Evolutionary conservation across 208 protist genomes (phyloP), one percentile per base, ranked within the genome.

Genomic region (Leishmania aethiopica): DNA sequence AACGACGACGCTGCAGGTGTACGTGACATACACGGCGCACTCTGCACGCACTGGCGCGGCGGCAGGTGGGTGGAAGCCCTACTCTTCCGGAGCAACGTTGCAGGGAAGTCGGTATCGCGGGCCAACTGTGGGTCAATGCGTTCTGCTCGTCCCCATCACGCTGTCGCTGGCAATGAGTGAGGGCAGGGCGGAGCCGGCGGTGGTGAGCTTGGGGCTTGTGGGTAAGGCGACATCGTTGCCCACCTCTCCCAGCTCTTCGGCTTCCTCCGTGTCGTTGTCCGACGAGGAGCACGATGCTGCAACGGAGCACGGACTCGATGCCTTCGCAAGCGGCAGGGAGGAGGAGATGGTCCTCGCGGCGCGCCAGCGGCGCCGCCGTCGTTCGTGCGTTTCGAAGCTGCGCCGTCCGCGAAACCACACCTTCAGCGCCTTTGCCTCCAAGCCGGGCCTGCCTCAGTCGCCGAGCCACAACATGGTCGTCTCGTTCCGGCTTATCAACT

Each of bases 141-240:
- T 89, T 66, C 83, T 89, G 64, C 87, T 92, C 40, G 82, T 89
- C 17, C 89, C 86, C 60, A 86, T 86, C 79, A 83, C 81, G 37
- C 88, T 89, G 51, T 80, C 80, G 7, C 60, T 86, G 47, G 90
- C 94, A 15, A 81, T 94, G 80, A 97, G 94, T 74, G 92, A 94
- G 74, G 92, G 92, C 19, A 79, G 83, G 1, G 92, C 85, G 55
- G 88, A 90, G 66, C 92, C 92, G 25, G 57, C 79, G 45, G 45
- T 78, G 55, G 81, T 91, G 25, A 85, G 88, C 51, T 72, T 91
- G 42, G 88, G 88, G 6, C 75, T 89, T 67, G 86, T 91, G 19
- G 82, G 80, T 15, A 78, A 71, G 62, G 42, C 78, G 37, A 22
- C 82, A n/a, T 82, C 82, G 22, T 35, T 75, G 51, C 49, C 55